Conservation (phyloP, 1,139 yeast genomes). For the Magnusiomyces suaveolens region DNA sequence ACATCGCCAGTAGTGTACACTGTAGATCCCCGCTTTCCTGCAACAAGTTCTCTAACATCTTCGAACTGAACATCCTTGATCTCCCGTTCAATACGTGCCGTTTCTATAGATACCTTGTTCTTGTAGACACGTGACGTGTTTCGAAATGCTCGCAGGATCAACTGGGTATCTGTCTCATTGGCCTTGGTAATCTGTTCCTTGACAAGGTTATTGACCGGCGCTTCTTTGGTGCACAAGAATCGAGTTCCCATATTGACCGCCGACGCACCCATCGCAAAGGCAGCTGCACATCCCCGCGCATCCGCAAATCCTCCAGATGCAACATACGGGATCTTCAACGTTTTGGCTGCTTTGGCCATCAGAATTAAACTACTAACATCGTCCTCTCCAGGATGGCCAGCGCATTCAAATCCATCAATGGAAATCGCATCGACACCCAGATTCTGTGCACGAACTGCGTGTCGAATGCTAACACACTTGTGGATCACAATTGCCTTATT, state of each 20-base stretch:
- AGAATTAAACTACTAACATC: constrained; percentile 28
- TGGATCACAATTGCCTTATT: constrained; percentile 26
- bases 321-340: constrained; percentile 28
- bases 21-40: constrained; percentile 28
- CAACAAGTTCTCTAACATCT: constrained; percentile 26
- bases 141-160: constrained; percentile 27
- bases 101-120: constrained; percentile 28
- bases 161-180: constrained; percentile 28
- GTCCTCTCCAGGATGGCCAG: constrained; percentile 35
- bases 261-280: constrained; percentile 30
- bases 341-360: constrained; percentile 26
- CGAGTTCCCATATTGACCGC: constrained; percentile 34
- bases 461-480: constrained; percentile 29
- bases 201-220: constrained; percentile 30
- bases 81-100: constrained; percentile 25
- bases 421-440: constrained; percentile 31
- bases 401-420: constrained; percentile 33
- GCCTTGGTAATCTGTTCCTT: constrained; percentile 29
- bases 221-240: constrained; percentile 29
- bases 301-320: constrained; percentile 34
- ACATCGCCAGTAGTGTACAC: constrained; percentile 29
- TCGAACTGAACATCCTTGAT: constrained; percentile 22
- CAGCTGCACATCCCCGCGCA: constrained; percentile 32
- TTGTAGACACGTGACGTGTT: constrained; percentile 30
- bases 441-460: constrained; percentile 29